Evolutionary conservation across 441 rosid species (phyloP).

Genomic region (Bocquillonia castaneifolia): DNA sequence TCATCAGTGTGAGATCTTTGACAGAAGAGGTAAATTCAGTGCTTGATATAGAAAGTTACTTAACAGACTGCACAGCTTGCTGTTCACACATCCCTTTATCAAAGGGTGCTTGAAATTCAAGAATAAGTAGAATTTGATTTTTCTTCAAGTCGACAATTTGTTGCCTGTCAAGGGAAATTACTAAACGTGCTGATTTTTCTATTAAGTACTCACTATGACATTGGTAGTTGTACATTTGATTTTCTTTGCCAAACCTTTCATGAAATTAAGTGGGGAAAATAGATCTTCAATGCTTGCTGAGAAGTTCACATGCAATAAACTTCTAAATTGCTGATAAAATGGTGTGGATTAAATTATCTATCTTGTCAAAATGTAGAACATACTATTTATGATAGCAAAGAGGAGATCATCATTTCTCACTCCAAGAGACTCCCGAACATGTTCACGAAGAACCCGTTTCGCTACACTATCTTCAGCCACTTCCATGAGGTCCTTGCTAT

Average conservation of each 20-base stretch:
- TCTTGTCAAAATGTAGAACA: constrained; percentile 14
- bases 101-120: background rate
- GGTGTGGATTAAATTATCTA: background rate
- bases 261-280: background rate
- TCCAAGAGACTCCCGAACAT: constrained; percentile 50
- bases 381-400: constrained; percentile 56
- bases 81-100: background rate
- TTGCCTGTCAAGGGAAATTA: no score
- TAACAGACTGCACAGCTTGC: background rate
- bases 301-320: background rate
- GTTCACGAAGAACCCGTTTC: constrained; percentile 47
- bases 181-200: background rate
- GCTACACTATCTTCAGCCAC: constrained; percentile 52
- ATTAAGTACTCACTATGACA: background rate
- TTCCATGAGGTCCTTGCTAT: constrained; percentile 59
- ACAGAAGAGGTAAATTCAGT: background rate
- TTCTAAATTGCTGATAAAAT: background rate
- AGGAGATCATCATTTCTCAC: constrained; percentile 46
- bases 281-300: background rate
- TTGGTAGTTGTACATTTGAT: background rate
- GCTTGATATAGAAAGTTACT: background rate
- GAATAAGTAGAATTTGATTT: background rate
- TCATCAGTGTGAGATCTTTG: background rate
- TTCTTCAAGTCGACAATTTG: no score
- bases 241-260: background rate